A percentile compares a stretch with the other conserved stretches of the same genome.
Conservation (phyloP, 106 monocot genomes). For the Posidonia australis region DNA sequence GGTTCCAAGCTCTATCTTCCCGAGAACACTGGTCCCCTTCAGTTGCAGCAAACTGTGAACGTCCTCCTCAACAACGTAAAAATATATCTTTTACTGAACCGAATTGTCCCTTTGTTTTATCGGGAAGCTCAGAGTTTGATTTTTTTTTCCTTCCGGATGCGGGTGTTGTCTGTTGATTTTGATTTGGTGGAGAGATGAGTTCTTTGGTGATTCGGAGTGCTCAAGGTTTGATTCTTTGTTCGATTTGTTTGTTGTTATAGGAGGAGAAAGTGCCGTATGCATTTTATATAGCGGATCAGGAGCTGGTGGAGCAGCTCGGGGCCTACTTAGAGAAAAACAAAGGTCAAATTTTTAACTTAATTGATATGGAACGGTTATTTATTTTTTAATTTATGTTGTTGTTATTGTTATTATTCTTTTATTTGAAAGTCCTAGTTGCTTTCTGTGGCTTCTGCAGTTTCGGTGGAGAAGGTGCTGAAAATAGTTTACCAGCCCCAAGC, state of each 20-base stretch:
- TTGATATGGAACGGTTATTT: not conserved
- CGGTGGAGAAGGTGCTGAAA: constrained; percentile 72
- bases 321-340: constrained; percentile 63
- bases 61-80: constrained; percentile 70
- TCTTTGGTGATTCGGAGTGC: too few relatives aligned
- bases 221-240: not conserved
- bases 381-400: not conserved
- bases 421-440: not conserved
- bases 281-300: constrained; percentile 85
- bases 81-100: too few relatives aligned
- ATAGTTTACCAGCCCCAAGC: constrained; percentile 97
- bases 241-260: constrained; percentile 17
- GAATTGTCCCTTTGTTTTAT: too few relatives aligned
- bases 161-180: too few relatives aligned
- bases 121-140: too few relatives aligned
- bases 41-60: constrained; percentile 91
- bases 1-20: constrained; percentile 65
- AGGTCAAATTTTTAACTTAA: constrained; percentile 19
- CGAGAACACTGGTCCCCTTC: constrained; percentile 51
- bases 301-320: constrained; percentile 62
- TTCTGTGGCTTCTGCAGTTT: constrained; percentile 35
- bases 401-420: not conserved
- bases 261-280: constrained; percentile 88
- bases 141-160: too few relatives aligned
- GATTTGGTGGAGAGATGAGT: not conserved